Evolutionary conservation across 2,329 filamentous ascomycete species (phyloP).

Genomic region (Niveomyces coronatus): DNA sequence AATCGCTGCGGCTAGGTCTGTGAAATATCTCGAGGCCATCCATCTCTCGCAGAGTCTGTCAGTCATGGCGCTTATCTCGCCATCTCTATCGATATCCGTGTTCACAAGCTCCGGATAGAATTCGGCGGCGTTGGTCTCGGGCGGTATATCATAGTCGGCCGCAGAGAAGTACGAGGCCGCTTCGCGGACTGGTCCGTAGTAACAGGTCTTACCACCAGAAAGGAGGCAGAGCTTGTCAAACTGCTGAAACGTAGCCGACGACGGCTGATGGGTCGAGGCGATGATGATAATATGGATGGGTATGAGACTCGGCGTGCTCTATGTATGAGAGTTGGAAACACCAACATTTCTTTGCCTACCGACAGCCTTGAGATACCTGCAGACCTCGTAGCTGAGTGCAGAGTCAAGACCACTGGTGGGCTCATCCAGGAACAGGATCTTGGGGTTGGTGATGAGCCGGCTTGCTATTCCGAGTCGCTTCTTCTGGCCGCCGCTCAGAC

Average conservation of each 20-base stretch:
- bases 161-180: slow-evolving; percentile 54
- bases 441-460: slow-evolving; percentile 70
- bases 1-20: neutral
- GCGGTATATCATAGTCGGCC: slow-evolving; percentile 52
- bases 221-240: slow-evolving; percentile 73
- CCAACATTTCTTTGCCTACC: slow-evolving; percentile 55
- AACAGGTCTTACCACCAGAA: slow-evolving; percentile 59
- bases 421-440: slow-evolving; percentile 74
- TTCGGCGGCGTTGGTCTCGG: slow-evolving; percentile 70
- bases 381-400: slow-evolving; percentile 64
- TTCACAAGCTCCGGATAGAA: slow-evolving; percentile 71
- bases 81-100: slow-evolving; percentile 55
- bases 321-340: neutral
- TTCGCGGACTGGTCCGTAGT: slow-evolving; percentile 53
- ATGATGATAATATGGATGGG: slow-evolving; percentile 58
- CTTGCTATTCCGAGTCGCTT: slow-evolving; percentile 68
- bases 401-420: slow-evolving; percentile 79
- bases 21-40: slow-evolving; percentile 12
- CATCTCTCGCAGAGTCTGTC: slow-evolving; percentile 18
- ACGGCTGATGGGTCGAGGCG: slow-evolving; percentile 78
- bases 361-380: slow-evolving; percentile 59
- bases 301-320: neutral
- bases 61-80: slow-evolving; percentile 29
- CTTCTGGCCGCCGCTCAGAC: slow-evolving; percentile 79
- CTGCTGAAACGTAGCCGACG: slow-evolving; percentile 64